Conservation (phyloP, 306 rosid genomes). For the Nissolia schottii region DNA sequence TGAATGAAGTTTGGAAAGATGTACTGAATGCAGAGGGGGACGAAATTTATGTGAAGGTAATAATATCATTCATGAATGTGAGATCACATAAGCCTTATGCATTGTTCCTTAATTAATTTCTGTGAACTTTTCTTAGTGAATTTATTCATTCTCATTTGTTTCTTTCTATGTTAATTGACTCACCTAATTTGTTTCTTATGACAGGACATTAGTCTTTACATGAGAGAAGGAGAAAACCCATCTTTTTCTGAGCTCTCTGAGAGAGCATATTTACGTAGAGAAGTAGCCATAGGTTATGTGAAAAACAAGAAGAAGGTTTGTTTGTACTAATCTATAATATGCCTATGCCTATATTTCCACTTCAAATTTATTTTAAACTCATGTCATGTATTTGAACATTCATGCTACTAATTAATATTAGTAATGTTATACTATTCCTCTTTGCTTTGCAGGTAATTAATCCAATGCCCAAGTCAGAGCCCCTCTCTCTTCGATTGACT, state of each 20-base stretch:
- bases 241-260: constrained; percentile 76
- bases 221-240: constrained; percentile 85
- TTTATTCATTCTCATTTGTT: too few relatives aligned
- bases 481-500: constrained; percentile 66
- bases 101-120: too few relatives aligned
- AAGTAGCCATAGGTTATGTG: constrained; percentile 94
- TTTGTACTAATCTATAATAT: not conserved
- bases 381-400: not conserved
- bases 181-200: constrained; percentile 7
- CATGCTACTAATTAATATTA: constrained; percentile 13
- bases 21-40: constrained; percentile 88
- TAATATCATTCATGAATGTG: too few relatives aligned
- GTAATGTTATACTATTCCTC: constrained; percentile 12
- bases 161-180: not conserved
- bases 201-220: constrained; percentile 76
- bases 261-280: constrained; percentile 79
- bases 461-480: constrained; percentile 78
- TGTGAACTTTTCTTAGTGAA: too few relatives aligned
- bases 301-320: constrained; percentile 64
- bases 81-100: too few relatives aligned
- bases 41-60: constrained; percentile 94
- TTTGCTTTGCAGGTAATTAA: constrained; percentile 71
- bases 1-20: constrained; percentile 95
- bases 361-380: constrained; percentile 8
- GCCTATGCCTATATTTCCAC: not conserved